A percentile compares a stretch with the other conserved stretches of the same genome.
Evolutionary conservation across 2,329 filamentous ascomycete genomes (phyloP).

Genomic region (Massarina eburnea): DNA sequence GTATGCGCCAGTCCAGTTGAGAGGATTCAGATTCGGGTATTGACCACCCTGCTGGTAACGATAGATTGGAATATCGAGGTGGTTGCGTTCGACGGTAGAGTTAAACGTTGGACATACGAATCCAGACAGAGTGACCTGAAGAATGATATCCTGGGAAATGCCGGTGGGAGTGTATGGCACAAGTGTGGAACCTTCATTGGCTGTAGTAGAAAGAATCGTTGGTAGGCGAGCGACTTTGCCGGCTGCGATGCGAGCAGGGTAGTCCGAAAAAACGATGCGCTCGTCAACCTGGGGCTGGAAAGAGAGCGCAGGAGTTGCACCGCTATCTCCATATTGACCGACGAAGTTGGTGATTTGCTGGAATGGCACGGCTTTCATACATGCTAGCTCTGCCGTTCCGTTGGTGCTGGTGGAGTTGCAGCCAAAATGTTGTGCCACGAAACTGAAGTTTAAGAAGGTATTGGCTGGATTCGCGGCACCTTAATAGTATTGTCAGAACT

Average conservation of each 20-base stretch:
- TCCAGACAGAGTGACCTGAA: neutral
- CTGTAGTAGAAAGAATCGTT: constrained; percentile 10
- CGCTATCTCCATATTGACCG: constrained; percentile 26
- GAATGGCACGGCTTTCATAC: constrained; percentile 36
- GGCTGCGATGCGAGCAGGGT: constrained; percentile 10
- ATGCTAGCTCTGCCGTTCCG: constrained; percentile 28
- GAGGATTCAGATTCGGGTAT: constrained; percentile 12
- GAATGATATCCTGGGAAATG: constrained; percentile 3
- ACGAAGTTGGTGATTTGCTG: constrained; percentile 34
- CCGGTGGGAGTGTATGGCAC: constrained; percentile 7
- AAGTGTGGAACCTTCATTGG: constrained; percentile 17
- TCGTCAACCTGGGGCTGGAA: constrained; percentile 23
- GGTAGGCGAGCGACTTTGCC: constrained; percentile 15
- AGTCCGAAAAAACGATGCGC: constrained; percentile 21
- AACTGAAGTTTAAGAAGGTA: constrained; percentile 16
- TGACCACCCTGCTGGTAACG: constrained; percentile 14
- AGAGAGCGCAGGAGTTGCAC: constrained; percentile 19
- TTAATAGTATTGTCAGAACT: no score
- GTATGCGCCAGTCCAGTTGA: constrained; percentile 16
- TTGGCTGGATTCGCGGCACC: neutral
- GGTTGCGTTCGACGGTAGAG: constrained; percentile 12
- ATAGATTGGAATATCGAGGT: constrained; percentile 9
- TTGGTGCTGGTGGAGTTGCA: constrained; percentile 3
- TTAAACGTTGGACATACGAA: constrained; percentile 15
- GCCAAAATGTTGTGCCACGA: constrained; percentile 10